These are phyloP conservation scores for Zymoseptoria passerinii DNA, from an alignment of 2,329 filamentous ascomycete species.

Conservation along the genomic window DNA sequence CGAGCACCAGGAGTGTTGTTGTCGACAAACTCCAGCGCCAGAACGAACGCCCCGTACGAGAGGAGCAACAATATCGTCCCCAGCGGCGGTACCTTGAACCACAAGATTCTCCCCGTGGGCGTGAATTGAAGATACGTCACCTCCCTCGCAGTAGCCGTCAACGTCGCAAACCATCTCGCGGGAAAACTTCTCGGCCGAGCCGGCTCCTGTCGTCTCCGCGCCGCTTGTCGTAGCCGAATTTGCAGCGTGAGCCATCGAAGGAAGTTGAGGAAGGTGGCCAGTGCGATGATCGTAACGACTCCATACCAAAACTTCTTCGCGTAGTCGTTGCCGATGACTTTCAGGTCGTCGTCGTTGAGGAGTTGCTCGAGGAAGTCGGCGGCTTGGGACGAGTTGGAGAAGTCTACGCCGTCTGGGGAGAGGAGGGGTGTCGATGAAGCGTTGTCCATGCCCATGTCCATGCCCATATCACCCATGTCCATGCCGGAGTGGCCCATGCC, in stretches of 20 bases:
- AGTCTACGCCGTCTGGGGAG: conserved; percentile 30
- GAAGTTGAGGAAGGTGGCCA: conserved; percentile 28
- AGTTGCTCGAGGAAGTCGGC: conserved; percentile 30
- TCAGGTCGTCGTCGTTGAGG: conserved; percentile 31
- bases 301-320: conserved; percentile 36
- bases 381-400: conserved; percentile 32
- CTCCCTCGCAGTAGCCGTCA: conserved; percentile 30
- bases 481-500: conserved; percentile 5
- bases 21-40: conserved; percentile 23
- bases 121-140: conserved; percentile 29
- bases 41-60: conserved; percentile 20
- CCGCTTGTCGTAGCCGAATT: conserved; percentile 30
- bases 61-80: conserved; percentile 20
- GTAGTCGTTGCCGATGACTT: conserved; percentile 30
- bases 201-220: conserved; percentile 24
- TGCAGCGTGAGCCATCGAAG: conserved; percentile 22
- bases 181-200: conserved; percentile 26
- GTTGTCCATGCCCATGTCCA: conserved; percentile 18
- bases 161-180: conserved; percentile 22
- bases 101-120: conserved; percentile 10
- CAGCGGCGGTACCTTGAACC: conserved; percentile 21
- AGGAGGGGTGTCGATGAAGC: conserved; percentile 14
- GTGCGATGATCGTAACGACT: conserved; percentile 28
- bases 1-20: conserved; percentile 19
- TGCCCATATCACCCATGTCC: conserved; percentile 7